Evolutionary conservation across 2,329 filamentous ascomycete species (phyloP).

Genomic region (Zasmidium cellare): DNA sequence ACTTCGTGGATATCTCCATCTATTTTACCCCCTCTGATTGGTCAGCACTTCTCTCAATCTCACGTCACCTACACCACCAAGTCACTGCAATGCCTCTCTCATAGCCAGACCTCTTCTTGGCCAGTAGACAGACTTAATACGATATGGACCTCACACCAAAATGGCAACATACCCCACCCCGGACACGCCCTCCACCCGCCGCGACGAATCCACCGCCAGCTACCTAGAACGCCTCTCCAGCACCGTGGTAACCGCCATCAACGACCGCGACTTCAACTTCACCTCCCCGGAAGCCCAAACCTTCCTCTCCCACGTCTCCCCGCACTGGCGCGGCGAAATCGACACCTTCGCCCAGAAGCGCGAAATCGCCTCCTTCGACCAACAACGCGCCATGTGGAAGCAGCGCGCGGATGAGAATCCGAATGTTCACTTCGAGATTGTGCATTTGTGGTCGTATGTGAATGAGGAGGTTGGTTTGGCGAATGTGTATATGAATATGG

Average conservation of each 20-base stretch:
- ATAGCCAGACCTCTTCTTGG: too few relatives aligned
- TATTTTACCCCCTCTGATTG: too few relatives aligned
- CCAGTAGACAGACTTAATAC: too few relatives aligned
- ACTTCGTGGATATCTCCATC: too few relatives aligned
- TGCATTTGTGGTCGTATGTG: not conserved
- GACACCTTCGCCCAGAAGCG: conserved; percentile 4
- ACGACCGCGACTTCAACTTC: conserved; percentile 6
- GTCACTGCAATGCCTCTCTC: too few relatives aligned
- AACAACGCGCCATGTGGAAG: conserved; percentile 5
- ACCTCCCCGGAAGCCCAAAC: not conserved
- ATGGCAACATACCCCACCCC: not conserved
- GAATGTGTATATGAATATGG: conserved; percentile 6
- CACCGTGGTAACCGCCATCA: not conserved
- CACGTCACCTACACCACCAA: too few relatives aligned
- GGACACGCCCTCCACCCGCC: not conserved
- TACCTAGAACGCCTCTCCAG: conserved; percentile 4
- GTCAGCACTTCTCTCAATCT: too few relatives aligned
- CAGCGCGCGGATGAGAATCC: conserved; percentile 1
- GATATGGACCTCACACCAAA: not conserved
- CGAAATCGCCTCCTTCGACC: not conserved
- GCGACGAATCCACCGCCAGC: not conserved
- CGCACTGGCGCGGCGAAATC: conserved; percentile 3
- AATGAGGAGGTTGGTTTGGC: not conserved
- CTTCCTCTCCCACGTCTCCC: conserved; percentile 1
- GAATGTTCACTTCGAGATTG: conserved; percentile 3